Conservation (phyloP, 2,329 filamentous ascomycete species). For the Fusarium vanettenii region DNA sequence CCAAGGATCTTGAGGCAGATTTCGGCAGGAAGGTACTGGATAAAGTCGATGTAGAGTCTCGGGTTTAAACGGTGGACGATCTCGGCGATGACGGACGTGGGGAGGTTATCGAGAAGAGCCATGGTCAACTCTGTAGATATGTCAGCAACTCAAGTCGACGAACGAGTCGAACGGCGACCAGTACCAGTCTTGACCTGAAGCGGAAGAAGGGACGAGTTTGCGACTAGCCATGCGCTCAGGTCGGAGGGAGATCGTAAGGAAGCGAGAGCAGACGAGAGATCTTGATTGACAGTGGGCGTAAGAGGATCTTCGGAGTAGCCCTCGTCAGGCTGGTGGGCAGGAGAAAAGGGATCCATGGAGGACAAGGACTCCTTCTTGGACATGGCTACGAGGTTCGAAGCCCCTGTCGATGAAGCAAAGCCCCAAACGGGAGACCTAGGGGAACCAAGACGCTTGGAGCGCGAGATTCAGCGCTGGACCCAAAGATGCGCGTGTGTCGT, state of each 20-base stretch:
- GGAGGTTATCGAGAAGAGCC: slow-evolving; percentile 79
- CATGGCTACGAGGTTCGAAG: slow-evolving; percentile 41
- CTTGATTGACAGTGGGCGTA: slow-evolving; percentile 53
- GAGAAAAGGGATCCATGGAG: slow-evolving; percentile 60
- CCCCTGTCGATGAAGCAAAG: slow-evolving; percentile 31
- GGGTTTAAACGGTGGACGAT: slow-evolving; percentile 86
- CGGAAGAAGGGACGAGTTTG: slow-evolving; percentile 62
- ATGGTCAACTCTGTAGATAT: slow-evolving; percentile 77
- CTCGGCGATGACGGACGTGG: slow-evolving; percentile 81
- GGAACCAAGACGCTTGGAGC: neutral
- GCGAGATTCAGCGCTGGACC: slow-evolving; percentile 3
- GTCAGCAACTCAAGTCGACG: slow-evolving; percentile 19
- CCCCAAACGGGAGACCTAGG: slow-evolving; percentile 3
- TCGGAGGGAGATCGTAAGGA: slow-evolving; percentile 55
- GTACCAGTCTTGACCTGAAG: slow-evolving; percentile 62
- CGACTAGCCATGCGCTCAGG: slow-evolving; percentile 61
- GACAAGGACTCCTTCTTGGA: slow-evolving; percentile 43
- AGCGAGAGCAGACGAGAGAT: slow-evolving; percentile 48
- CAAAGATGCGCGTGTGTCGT: neutral
- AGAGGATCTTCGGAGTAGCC: slow-evolving; percentile 85
- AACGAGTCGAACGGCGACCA: slow-evolving; percentile 4
- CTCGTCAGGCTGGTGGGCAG: slow-evolving; percentile 77
- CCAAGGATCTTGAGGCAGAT: slow-evolving; percentile 91
- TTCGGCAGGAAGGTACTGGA: slow-evolving; percentile 86
- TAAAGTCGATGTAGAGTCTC: slow-evolving; percentile 92